Percentiles rank a stretch among this genome's conserved stretches.
Conservation (phyloP, 148 eudicot species). For the Persicaria maculosa region DNA sequence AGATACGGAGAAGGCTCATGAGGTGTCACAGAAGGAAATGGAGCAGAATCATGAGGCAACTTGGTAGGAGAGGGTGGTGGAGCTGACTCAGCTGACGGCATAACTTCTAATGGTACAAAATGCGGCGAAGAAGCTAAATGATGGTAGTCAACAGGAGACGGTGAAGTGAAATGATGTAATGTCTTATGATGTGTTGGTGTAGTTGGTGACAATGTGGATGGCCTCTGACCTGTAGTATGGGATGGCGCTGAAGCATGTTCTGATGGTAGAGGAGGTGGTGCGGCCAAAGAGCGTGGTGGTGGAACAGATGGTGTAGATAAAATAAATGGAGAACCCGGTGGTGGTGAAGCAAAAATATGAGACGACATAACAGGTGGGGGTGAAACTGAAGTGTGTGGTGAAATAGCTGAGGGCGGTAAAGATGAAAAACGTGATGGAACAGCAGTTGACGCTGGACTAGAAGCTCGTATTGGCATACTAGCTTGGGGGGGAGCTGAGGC, state of each 20-base stretch:
- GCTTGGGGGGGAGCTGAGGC: conserved; percentile 3
- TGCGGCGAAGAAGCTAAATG: background rate
- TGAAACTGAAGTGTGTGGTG: conserved; percentile 10
- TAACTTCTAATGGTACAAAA: conserved; percentile 13
- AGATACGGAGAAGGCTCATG: background rate
- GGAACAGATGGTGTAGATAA: background rate
- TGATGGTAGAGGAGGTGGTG: conserved; percentile 7
- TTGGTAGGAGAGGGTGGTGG: conserved; percentile 2
- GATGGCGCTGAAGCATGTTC: conserved; percentile 9
- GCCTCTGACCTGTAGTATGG: background rate
- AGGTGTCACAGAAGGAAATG: background rate
- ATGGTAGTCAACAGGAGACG: background rate
- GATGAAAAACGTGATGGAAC: conserved; percentile 3
- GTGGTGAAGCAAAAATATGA: conserved; percentile 7
- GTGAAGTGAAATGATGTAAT: background rate
- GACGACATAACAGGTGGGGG: background rate
- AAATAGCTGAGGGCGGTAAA: background rate
- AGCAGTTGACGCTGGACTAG: background rate
- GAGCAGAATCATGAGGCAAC: background rate
- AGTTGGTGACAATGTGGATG: conserved; percentile 9
- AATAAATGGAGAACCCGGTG: background rate
- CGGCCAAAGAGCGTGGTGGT: conserved; percentile 10
- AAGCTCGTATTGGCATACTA: background rate
- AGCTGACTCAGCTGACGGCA: background rate
- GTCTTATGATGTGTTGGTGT: background rate